A percentile compares a stretch with the other conserved stretches of the same genome.
phyloP scores from a whole-genome alignment of 352 stramenopile genomes.

The Pythium folliculosum region DNA sequence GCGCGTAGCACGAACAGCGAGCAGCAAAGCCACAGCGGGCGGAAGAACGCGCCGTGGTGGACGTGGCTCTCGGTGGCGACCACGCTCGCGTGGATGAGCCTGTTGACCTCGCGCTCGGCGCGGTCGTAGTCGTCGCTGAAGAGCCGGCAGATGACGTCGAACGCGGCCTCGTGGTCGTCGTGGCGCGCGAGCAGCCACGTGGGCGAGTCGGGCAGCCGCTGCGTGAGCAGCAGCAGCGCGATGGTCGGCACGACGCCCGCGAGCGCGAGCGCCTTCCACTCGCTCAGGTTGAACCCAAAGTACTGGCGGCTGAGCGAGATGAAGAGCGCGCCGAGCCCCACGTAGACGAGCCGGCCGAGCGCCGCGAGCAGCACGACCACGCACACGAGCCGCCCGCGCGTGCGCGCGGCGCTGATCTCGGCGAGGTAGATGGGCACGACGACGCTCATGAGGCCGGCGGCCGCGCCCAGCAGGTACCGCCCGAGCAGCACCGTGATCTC shows the following conservation, averaged over 20 bases:
- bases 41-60: slow-evolving; percentile 69
- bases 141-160: slow-evolving; percentile 58
- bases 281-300: slow-evolving; percentile 77
- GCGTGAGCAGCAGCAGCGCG: slow-evolving; percentile 56
- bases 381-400: slow-evolving; percentile 60
- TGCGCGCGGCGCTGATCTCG: slow-evolving; percentile 63
- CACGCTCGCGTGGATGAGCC: slow-evolving; percentile 72
- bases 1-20: slow-evolving; percentile 54
- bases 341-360: slow-evolving; percentile 49
- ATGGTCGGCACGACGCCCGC: slow-evolving; percentile 52
- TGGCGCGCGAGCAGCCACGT: slow-evolving; percentile 78
- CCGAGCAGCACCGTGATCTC: slow-evolving; percentile 68
- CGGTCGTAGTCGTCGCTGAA: slow-evolving; percentile 50
- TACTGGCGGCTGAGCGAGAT: slow-evolving; percentile 66
- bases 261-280: slow-evolving; percentile 75
- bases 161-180: slow-evolving; percentile 67
- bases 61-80: slow-evolving; percentile 52
- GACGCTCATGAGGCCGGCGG: slow-evolving; percentile 59
- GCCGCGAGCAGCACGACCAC: slow-evolving; percentile 39
- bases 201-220: slow-evolving; percentile 74
- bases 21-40: slow-evolving; percentile 60
- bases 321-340: slow-evolving; percentile 59
- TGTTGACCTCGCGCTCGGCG: slow-evolving; percentile 71
- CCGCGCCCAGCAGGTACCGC: slow-evolving; percentile 59
- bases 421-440: slow-evolving; percentile 71